These are phyloP conservation scores for Nemania sp. DNA, from an alignment of 2,329 filamentous ascomycete genomes.

Conservation along the genomic window DNA sequence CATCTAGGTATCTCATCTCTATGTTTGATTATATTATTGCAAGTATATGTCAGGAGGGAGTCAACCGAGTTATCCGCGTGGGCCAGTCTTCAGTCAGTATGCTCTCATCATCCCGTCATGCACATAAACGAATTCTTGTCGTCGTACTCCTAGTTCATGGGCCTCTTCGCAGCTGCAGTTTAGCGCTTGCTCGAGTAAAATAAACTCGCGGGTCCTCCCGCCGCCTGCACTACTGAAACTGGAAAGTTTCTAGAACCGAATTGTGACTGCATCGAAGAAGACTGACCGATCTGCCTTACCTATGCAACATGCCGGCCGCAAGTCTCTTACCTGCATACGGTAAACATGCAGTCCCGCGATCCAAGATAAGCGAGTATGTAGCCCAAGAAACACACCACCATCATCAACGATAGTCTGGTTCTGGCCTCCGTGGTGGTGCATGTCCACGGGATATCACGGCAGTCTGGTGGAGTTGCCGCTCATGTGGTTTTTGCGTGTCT, in stretches of 20 bases:
- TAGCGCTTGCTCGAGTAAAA: background rate
- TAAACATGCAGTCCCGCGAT: constrained; percentile 34
- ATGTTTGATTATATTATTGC: constrained; percentile 19
- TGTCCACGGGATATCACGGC: constrained; percentile 15
- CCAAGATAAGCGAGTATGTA: constrained; percentile 38
- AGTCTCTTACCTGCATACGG: constrained; percentile 36
- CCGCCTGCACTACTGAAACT: background rate
- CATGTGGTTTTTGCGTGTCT: constrained; percentile 2
- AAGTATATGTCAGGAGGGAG: constrained; percentile 31
- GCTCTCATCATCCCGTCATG: constrained; percentile 14
- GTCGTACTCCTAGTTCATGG: background rate
- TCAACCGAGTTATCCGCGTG: constrained; percentile 11
- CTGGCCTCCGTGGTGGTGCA: constrained; percentile 14
- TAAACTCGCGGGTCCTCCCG: constrained; percentile 16
- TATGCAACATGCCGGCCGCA: constrained; percentile 37
- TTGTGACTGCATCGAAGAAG: constrained; percentile 26
- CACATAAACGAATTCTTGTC: background rate
- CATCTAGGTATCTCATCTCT: constrained; percentile 7
- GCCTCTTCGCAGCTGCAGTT: background rate
- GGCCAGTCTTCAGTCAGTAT: background rate
- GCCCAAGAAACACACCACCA: constrained; percentile 29
- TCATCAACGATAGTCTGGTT: constrained; percentile 22
- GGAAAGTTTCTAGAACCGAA: constrained; percentile 34
- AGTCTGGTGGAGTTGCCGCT: background rate
- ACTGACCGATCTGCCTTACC: constrained; percentile 29